These are phyloP conservation scores for Fallopia convolvulus DNA, from an alignment of 148 eudicot genomes.

Conservation along the genomic window DNA sequence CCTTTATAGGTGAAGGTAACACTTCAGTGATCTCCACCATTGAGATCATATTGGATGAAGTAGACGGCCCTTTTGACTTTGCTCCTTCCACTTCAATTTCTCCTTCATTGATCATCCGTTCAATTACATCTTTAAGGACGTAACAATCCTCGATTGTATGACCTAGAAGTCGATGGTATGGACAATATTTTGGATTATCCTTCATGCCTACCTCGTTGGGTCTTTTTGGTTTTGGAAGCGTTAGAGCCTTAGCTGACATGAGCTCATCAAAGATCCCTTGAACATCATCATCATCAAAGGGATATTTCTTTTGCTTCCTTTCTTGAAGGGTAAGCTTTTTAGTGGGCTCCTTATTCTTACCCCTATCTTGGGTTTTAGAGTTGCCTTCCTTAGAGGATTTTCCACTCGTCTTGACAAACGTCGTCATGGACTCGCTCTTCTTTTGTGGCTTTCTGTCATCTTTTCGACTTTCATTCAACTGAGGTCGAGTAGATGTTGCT, in stretches of 20 bases:
- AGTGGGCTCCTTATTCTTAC: no score
- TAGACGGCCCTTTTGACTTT: neutral
- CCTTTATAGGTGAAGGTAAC: neutral
- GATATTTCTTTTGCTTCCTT: no score
- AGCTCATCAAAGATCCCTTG: no score
- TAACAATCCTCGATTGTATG: neutral
- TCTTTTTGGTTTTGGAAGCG: no score
- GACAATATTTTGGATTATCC: neutral
- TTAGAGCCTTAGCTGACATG: no score
- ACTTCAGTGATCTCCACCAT: neutral
- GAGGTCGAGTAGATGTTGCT: neutral
- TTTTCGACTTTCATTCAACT: neutral
- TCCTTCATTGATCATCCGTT: neutral
- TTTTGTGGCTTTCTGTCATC: neutral
- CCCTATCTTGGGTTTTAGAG: neutral
- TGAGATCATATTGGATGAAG: neutral
- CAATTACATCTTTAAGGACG: neutral
- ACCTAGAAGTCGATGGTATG: neutral
- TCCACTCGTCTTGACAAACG: neutral
- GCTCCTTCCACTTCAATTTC: neutral
- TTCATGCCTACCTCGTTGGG: no score
- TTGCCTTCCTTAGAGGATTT: neutral
- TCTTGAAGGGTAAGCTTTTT: no score
- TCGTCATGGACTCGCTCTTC: neutral
- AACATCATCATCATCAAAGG: no score